Evolutionary conservation across 441 rosid genomes (phyloP), one percentile per base, ranked within the genome.

Genomic region (Gossypium trilobum): DNA sequence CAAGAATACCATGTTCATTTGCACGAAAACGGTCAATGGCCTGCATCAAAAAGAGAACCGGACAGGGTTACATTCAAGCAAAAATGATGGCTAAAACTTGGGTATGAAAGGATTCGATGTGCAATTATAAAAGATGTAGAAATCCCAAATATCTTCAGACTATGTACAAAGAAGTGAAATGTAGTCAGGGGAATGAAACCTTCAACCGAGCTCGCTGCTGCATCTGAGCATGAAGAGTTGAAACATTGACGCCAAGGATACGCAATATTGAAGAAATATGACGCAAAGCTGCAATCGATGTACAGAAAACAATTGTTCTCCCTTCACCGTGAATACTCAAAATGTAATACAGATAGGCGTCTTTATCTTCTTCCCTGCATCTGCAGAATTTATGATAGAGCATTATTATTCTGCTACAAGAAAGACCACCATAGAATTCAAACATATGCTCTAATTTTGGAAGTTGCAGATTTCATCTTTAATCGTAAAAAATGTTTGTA

Each of bases 141-240:
- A 60, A 29, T 1, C 4, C 44, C 61, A 57, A 57, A 31, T 44
- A 7, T 14, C 16, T 60, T 16, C 27, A 5, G 31, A 29, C 6
- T 20, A 8, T 36, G 22, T 64, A 31, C 4, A 57, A 48, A 19
- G 48, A 23, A 66, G 17, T 6, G 25, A 4, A 27, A 61, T 44
- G 2, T 4, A 42, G 50, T 54, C 61, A 73, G 66, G 56, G 27
- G 74, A 17, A 70, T 50, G 59, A 76, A 72, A 92, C 98, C 95
- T 95, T 95, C 81, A 88, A 80, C 52, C 96, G 97, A 85, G 98
- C 97, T 82, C 89, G 85, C 78, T 95, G 97, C 85, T 95, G 97
- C 98, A 92, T 95, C 82, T 95, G 96, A 70, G 96, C 87, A 81
- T 85, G 91, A 73, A 92, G 87, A 46, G 94, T 87, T 87, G 89